These are phyloP conservation scores for Lecanicillium sp. DNA, from an alignment of 2,329 filamentous ascomycete species.

Conservation along the genomic window DNA sequence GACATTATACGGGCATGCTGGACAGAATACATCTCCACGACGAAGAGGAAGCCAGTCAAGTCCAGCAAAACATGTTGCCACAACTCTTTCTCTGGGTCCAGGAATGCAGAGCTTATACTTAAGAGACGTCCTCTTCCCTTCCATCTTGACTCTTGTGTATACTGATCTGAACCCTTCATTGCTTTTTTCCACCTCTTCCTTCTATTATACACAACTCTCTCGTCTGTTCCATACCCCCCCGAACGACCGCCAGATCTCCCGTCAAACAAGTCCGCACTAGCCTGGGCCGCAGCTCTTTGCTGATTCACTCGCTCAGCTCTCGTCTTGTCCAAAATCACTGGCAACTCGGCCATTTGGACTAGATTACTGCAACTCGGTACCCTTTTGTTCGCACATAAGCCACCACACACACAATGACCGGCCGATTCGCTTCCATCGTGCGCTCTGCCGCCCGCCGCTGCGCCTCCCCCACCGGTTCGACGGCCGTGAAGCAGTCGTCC, in stretches of 20 bases:
- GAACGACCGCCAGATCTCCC: neutral
- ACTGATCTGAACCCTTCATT: too few species aligned
- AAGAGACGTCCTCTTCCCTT: too few species aligned
- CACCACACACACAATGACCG: constrained; percentile 18
- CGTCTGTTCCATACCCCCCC: neutral
- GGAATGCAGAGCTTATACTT: too few species aligned
- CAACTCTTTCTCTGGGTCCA: too few species aligned
- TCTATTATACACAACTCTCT: neutral
- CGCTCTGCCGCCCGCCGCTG: constrained; percentile 25
- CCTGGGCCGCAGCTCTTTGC: neutral
- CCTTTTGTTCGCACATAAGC: too few species aligned
- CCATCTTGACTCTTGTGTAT: too few species aligned
- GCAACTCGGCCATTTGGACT: constrained; percentile 1
- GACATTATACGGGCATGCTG: too few species aligned
- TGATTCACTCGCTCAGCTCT: neutral
- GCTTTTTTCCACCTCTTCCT: constrained; percentile 5
- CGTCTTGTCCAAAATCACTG: neutral
- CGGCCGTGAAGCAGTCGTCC: constrained; percentile 18
- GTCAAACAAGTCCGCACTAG: constrained; percentile 6
- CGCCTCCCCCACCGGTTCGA: constrained; percentile 16
- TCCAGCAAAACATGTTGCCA: too few species aligned
- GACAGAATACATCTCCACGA: too few species aligned
- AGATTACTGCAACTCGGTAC: neutral
- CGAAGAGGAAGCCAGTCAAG: too few species aligned
- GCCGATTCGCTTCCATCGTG: constrained; percentile 22